Percentiles rank a stretch among this genome's conserved stretches.
Conservation (phyloP, 805 yeast genomes). For the Candida saitoana region DNA sequence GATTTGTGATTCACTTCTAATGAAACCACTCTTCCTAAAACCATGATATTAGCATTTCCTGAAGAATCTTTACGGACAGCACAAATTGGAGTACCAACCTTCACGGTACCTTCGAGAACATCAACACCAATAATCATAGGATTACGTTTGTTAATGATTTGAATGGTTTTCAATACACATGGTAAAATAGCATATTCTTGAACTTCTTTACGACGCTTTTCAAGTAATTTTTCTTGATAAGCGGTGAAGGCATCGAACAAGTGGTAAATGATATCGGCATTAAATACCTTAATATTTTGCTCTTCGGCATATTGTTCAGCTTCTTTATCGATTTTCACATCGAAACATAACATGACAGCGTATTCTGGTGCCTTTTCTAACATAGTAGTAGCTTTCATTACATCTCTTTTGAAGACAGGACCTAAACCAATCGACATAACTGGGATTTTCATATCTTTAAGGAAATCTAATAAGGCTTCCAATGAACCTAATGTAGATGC, state of each 20-base stretch:
- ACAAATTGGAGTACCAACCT: constrained; percentile 93
- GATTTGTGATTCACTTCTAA: constrained; percentile 94
- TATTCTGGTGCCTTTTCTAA: constrained; percentile 91
- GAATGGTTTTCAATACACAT: constrained; percentile 88
- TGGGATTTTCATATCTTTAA: constrained; percentile 98
- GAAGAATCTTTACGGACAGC: constrained; percentile 84
- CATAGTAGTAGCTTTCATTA: constrained; percentile 96
- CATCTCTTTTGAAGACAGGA: constrained; percentile 97
- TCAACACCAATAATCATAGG: constrained; percentile 99
- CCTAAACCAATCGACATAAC: constrained; percentile 98
- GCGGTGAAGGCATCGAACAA: constrained; percentile 92
- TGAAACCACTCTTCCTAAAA: constrained; percentile 87
- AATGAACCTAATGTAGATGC: constrained; percentile 97
- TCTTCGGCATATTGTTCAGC: constrained; percentile 98
- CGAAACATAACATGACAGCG: constrained; percentile 98
- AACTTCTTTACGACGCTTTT: constrained; percentile 85
- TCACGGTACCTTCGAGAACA: constrained; percentile 83
- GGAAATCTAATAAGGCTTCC: constrained; percentile 94
- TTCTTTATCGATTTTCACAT: constrained; percentile 94
- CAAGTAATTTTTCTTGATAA: constrained; percentile 83
- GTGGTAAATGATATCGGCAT: constrained; percentile 95
- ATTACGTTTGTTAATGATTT: constrained; percentile 95
- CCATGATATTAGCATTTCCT: constrained; percentile 61
- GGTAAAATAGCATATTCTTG: constrained; percentile 90
- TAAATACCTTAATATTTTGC: constrained; percentile 86